phyloP scores from a whole-genome alignment of 768 basidiomycete species.

The Psilocybe sp. region DNA sequence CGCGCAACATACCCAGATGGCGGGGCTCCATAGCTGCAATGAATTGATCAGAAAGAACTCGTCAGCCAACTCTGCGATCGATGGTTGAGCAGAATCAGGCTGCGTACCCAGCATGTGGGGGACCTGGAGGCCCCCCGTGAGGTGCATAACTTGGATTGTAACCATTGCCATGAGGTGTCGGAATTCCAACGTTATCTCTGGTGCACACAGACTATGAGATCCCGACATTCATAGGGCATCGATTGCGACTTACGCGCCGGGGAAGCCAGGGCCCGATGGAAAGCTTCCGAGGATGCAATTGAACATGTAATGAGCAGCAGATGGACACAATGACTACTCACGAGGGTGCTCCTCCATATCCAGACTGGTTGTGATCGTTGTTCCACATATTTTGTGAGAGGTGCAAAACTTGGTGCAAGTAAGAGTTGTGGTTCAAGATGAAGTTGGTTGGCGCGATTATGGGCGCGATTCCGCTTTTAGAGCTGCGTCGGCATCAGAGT shows the following conservation, averaged over 20 bases:
- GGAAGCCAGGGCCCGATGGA: slow-evolving; percentile 19
- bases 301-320: background rate
- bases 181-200: slow-evolving; percentile 17
- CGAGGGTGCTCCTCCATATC: slow-evolving; percentile 19
- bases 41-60: background rate
- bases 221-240: background rate
- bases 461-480: no score
- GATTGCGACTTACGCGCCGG: slow-evolving; percentile 18
- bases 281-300: slow-evolving; percentile 17
- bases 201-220: background rate
- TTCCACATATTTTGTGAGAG: slow-evolving; percentile 26
- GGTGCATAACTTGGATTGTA: slow-evolving; percentile 42
- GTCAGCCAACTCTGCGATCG: background rate
- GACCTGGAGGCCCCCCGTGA: slow-evolving; percentile 26
- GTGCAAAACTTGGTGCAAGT: no score
- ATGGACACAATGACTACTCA: slow-evolving; percentile 4
- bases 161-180: slow-evolving; percentile 21
- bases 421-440: no score
- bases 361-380: slow-evolving; percentile 25
- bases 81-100: background rate
- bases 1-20: slow-evolving; percentile 15
- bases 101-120: slow-evolving; percentile 11
- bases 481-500: no score
- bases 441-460: no score
- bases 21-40: slow-evolving; percentile 13